A percentile compares a stretch with the other conserved stretches of the same genome.
Conservation (phyloP, 352 stramenopile species). For the Phytophthora tubulina region DNA sequence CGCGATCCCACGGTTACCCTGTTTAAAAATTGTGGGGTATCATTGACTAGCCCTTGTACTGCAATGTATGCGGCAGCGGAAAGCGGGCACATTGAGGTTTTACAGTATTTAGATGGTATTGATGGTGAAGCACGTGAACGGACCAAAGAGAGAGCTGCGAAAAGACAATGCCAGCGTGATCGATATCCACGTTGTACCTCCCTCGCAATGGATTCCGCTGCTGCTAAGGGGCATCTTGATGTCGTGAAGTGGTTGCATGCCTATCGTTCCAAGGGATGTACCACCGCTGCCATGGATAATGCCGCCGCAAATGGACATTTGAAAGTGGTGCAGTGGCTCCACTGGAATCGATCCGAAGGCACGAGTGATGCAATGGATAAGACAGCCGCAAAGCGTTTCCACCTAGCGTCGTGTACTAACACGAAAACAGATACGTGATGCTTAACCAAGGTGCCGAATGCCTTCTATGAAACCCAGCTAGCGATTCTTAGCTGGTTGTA, state of each 20-base stretch:
- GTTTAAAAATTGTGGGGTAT: too few species aligned
- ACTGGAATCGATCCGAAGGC: background rate
- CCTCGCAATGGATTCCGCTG: background rate
- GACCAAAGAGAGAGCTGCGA: background rate
- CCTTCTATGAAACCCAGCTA: background rate
- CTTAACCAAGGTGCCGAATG: background rate
- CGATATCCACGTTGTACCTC: background rate
- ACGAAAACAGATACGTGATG: background rate
- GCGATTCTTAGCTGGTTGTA: slow-evolving; percentile 3
- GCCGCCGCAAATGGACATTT: background rate
- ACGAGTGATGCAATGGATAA: background rate
- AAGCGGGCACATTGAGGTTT: background rate
- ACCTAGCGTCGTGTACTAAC: background rate
- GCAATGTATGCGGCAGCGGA: background rate
- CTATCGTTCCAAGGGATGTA: slow-evolving; percentile 5
- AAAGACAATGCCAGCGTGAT: too few species aligned
- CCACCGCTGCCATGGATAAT: background rate
- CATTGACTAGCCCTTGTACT: background rate
- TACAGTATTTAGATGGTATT: background rate
- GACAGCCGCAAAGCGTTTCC: background rate
- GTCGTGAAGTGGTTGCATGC: slow-evolving; percentile 8
- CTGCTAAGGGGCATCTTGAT: background rate
- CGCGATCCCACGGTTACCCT: too few species aligned
- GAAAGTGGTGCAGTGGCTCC: background rate
- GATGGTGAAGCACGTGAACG: slow-evolving; percentile 4